A percentile compares a stretch with the other conserved stretches of the same genome.
Evolutionary conservation across 495 filamentous ascomycete species (phyloP).

Genomic region (Neurospora sp.): DNA sequence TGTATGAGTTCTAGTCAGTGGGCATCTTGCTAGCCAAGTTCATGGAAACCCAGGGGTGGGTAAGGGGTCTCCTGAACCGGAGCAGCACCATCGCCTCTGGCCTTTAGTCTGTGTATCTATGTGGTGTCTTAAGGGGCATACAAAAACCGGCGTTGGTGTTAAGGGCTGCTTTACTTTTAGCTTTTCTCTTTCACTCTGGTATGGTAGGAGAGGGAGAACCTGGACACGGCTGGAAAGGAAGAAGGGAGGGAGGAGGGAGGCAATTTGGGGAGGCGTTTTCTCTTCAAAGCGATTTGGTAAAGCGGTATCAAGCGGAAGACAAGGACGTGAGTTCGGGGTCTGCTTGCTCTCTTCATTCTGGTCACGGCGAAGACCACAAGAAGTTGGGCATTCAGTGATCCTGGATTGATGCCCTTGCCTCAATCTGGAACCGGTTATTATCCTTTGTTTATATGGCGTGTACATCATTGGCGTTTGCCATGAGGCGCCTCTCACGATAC

Average conservation of each 20-base stretch:
- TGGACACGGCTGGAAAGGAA: background rate
- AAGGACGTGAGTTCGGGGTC: background rate
- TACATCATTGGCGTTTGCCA: background rate
- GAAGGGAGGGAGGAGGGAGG: background rate
- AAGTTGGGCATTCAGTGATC: background rate
- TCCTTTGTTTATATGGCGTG: background rate
- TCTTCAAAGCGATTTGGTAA: background rate
- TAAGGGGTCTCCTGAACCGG: background rate
- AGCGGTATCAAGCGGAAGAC: background rate
- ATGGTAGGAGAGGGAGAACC: background rate
- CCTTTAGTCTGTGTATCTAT: slow-evolving; percentile 9
- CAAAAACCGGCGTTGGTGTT: slow-evolving; percentile 17
- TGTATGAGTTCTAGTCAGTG: background rate
- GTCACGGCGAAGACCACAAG: background rate
- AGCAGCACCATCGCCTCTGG: background rate
- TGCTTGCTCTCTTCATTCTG: background rate
- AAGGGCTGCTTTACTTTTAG: slow-evolving; percentile 5
- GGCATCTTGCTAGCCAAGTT: background rate
- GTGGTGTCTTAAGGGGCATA: slow-evolving; percentile 17
- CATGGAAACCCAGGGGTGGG: background rate
- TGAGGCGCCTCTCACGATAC: background rate
- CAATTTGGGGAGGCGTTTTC: background rate
- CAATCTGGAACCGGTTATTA: background rate
- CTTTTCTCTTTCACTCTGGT: background rate
- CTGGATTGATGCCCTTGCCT: background rate